phyloP scores from a whole-genome alignment of 2,329 filamentous ascomycete genomes.

The Tothia fuscella region DNA sequence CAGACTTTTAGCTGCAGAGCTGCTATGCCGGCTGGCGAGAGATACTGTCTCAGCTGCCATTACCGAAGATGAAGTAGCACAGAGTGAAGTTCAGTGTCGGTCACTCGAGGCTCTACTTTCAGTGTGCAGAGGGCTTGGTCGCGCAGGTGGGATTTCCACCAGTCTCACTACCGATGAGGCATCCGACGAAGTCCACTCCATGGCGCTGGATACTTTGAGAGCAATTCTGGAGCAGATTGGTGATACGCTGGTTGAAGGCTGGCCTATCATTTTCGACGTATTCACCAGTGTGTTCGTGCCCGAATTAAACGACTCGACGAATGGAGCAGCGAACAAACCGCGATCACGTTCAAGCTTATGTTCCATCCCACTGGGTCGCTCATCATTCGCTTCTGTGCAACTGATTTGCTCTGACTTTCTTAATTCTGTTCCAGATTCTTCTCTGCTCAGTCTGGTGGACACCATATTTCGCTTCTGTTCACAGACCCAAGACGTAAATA shows the following conservation, averaged over 20 bases:
- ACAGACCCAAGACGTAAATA: slow-evolving; percentile 86
- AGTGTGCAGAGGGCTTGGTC: slow-evolving; percentile 24
- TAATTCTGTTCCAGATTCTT: slow-evolving; percentile 52
- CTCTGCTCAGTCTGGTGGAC: slow-evolving; percentile 71
- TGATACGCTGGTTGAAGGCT: slow-evolving; percentile 69
- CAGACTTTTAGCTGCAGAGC: slow-evolving; percentile 37
- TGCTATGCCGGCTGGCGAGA: slow-evolving; percentile 35
- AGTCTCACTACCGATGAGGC: slow-evolving; percentile 49
- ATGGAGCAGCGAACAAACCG: too few species aligned
- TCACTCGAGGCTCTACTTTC: slow-evolving; percentile 55
- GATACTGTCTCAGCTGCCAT: slow-evolving; percentile 41
- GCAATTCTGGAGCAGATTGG: slow-evolving; percentile 78
- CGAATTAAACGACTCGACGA: too few species aligned
- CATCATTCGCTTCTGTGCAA: slow-evolving; percentile 80
- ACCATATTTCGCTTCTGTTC: slow-evolving; percentile 81
- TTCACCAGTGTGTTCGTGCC: slow-evolving; percentile 63
- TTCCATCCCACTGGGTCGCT: slow-evolving; percentile 66
- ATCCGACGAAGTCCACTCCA: slow-evolving; percentile 69
- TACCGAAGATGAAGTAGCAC: slow-evolving; percentile 29
- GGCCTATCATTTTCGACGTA: slow-evolving; percentile 76
- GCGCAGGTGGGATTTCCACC: slow-evolving; percentile 28
- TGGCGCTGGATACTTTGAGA: slow-evolving; percentile 68
- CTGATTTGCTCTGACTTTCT: slow-evolving; percentile 94
- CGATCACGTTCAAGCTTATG: slow-evolving; percentile 20
- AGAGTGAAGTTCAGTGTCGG: slow-evolving; percentile 52